Percentiles rank a stretch among this genome's conserved stretches.
Evolutionary conservation across 2,329 filamentous ascomycete species (phyloP).

Genomic region (Plenodomus lindquistii): DNA sequence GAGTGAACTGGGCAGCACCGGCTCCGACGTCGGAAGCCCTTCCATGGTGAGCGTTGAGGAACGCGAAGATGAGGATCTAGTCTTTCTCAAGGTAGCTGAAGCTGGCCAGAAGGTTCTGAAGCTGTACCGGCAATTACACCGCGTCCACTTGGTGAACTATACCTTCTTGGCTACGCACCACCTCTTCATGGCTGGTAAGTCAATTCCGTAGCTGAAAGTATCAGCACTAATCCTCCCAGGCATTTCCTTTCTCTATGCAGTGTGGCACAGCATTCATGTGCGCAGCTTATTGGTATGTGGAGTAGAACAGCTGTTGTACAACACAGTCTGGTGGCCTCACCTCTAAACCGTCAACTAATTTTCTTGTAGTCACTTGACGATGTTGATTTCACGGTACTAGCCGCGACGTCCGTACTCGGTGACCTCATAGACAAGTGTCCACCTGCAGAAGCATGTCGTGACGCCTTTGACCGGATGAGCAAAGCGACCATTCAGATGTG

Average conservation of each 20-base stretch:
- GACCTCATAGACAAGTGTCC: slow-evolving; percentile 95
- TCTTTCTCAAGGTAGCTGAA: slow-evolving; percentile 93
- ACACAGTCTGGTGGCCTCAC: slow-evolving; percentile 5
- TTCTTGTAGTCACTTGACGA: slow-evolving; percentile 75
- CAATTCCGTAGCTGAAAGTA: slow-evolving; percentile 8
- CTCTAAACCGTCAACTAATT: slow-evolving; percentile 13
- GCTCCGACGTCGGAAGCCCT: slow-evolving; percentile 63
- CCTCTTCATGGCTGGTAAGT: slow-evolving; percentile 88
- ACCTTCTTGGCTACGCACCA: slow-evolving; percentile 95
- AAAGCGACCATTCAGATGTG: slow-evolving; percentile 97
- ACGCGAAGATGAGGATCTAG: slow-evolving; percentile 81
- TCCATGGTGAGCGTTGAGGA: slow-evolving; percentile 66
- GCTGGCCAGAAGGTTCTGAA: slow-evolving; percentile 91
- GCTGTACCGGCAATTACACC: slow-evolving; percentile 86
- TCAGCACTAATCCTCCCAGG: slow-evolving; percentile 46
- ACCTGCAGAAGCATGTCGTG: slow-evolving; percentile 89
- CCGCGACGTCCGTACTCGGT: slow-evolving; percentile 87
- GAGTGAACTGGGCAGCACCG: slow-evolving; percentile 67
- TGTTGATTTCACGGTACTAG: slow-evolving; percentile 94
- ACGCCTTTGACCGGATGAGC: slow-evolving; percentile 92
- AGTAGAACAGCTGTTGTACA: slow-evolving; percentile 7
- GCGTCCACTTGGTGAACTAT: slow-evolving; percentile 89
- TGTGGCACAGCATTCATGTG: slow-evolving; percentile 93
- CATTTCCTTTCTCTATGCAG: slow-evolving; percentile 92
- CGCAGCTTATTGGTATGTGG: slow-evolving; percentile 77